These are phyloP conservation scores for Clavulina sp. DNA, from an alignment of 768 basidiomycete genomes.

Conservation along the genomic window DNA sequence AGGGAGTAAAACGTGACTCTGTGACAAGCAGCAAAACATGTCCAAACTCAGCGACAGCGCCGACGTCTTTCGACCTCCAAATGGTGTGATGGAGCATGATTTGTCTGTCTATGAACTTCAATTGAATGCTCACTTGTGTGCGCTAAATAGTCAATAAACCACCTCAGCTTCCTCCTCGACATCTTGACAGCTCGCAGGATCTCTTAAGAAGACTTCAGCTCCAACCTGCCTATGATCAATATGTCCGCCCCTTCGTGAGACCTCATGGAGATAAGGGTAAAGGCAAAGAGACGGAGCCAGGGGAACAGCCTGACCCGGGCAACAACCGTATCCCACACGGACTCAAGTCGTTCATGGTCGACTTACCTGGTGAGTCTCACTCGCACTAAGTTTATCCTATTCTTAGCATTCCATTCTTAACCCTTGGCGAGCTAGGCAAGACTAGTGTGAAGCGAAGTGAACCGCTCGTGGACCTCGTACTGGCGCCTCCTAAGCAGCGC, in stretches of 20 bases:
- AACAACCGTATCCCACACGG: not conserved
- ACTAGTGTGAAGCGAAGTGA: not conserved
- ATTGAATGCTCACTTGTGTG: too few relatives aligned
- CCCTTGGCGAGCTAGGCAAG: not conserved
- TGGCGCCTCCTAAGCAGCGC: not conserved
- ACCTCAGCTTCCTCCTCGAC: not conserved
- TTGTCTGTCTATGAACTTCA: too few relatives aligned
- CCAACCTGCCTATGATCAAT: not conserved
- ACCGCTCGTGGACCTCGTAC: not conserved
- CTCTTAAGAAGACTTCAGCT: not conserved
- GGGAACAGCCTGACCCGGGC: not conserved
- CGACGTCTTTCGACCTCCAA: too few relatives aligned
- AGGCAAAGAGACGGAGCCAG: not conserved
- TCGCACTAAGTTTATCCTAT: not conserved
- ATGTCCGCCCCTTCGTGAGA: slow-evolving; percentile 1
- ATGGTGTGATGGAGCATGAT: too few relatives aligned
- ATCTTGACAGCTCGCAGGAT: slow-evolving; percentile 1
- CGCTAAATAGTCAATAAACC: too few relatives aligned
- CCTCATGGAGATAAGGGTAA: not conserved
- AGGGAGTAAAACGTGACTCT: too few relatives aligned
- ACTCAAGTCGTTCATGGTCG: not conserved
- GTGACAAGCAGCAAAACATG: too few relatives aligned
- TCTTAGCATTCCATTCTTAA: not conserved
- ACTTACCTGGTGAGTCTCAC: not conserved
- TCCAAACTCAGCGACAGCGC: too few relatives aligned